These are phyloP conservation scores for Coffea eugenioides DNA, from an alignment of 257 asterid genomes.

Conservation along the genomic window DNA sequence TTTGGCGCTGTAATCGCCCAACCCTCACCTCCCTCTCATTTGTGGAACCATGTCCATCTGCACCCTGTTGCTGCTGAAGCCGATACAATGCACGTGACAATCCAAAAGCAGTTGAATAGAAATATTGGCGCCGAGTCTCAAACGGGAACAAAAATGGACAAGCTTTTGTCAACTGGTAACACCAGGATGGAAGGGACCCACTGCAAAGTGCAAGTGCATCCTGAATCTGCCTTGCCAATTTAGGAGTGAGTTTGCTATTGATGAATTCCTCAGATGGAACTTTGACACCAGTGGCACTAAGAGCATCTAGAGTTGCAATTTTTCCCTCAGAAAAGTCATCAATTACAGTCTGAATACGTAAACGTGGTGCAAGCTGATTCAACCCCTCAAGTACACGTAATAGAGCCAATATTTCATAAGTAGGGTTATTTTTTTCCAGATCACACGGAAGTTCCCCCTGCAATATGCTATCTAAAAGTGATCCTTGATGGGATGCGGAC, in stretches of 20 bases:
- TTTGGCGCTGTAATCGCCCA: slow-evolving; percentile 91
- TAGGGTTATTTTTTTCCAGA: slow-evolving; percentile 82
- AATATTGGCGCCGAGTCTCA: slow-evolving; percentile 96
- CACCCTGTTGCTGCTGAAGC: slow-evolving; percentile 98
- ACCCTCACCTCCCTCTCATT: slow-evolving; percentile 86
- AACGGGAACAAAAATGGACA: slow-evolving; percentile 97
- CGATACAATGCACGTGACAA: slow-evolving; percentile 90
- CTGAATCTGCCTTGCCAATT: slow-evolving; percentile 90
- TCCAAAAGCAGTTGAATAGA: slow-evolving; percentile 97
- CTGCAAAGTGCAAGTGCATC: slow-evolving; percentile 97
- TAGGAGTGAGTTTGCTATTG: slow-evolving; percentile 88
- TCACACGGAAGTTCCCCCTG: slow-evolving; percentile 96
- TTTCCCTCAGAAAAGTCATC: slow-evolving; percentile 81
- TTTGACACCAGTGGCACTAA: slow-evolving; percentile 44
- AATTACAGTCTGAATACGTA: slow-evolving; percentile 54
- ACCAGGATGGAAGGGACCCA: slow-evolving; percentile 98
- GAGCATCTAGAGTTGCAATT: slow-evolving; percentile 48
- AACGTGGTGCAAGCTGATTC: slow-evolving; percentile 90
- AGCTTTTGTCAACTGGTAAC: slow-evolving; percentile 95
- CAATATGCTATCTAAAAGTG: slow-evolving; percentile 87
- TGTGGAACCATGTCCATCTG: slow-evolving; percentile 74
- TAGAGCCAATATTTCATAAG: slow-evolving; percentile 79
- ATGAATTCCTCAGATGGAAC: slow-evolving; percentile 64
- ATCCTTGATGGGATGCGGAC: slow-evolving; percentile 44
- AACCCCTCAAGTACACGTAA: slow-evolving; percentile 89